phyloP scores from a whole-genome alignment of 257 asterid genomes.

The Solanum rostratum region DNA sequence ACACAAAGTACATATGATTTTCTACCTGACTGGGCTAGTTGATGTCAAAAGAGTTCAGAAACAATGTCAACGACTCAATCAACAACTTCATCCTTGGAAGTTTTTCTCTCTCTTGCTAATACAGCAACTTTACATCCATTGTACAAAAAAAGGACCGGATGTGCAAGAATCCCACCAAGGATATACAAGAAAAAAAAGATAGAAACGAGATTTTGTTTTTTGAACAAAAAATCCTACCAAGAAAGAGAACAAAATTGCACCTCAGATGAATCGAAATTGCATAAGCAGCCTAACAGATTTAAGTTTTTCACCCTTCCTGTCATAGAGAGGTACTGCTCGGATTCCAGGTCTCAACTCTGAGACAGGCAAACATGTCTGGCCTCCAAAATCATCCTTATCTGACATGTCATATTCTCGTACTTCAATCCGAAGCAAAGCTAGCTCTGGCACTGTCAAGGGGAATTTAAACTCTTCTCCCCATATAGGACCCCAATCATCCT shows the following conservation, averaged over 20 bases:
- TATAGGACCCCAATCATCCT: slow-evolving; percentile 88
- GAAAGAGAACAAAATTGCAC: not conserved
- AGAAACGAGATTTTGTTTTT: not conserved
- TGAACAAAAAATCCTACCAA: not conserved
- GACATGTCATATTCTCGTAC: slow-evolving; percentile 79
- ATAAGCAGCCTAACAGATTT: slow-evolving; percentile 85
- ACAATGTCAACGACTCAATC: not conserved
- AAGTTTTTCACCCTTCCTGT: slow-evolving; percentile 68
- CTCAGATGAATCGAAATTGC: slow-evolving; percentile 61
- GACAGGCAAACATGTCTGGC: slow-evolving; percentile 87
- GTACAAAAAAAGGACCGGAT: not conserved
- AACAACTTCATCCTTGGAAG: not conserved
- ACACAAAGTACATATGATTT: not conserved
- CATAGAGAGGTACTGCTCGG: slow-evolving; percentile 73
- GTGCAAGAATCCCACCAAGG: not conserved
- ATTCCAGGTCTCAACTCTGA: slow-evolving; percentile 83
- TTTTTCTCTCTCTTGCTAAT: not conserved
- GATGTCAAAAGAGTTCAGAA: not conserved
- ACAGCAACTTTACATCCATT: not conserved
- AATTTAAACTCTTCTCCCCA: slow-evolving; percentile 85
- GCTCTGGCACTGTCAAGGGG: slow-evolving; percentile 79
- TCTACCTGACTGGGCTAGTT: not conserved
- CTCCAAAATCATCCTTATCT: slow-evolving; percentile 98
- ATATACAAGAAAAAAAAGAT: not conserved
- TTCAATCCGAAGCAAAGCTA: slow-evolving; percentile 76